Evolutionary conservation across 2,329 filamentous ascomycete species (phyloP), one percentile per base, ranked within the genome.

Genomic region (Gremmenia infestans): DNA sequence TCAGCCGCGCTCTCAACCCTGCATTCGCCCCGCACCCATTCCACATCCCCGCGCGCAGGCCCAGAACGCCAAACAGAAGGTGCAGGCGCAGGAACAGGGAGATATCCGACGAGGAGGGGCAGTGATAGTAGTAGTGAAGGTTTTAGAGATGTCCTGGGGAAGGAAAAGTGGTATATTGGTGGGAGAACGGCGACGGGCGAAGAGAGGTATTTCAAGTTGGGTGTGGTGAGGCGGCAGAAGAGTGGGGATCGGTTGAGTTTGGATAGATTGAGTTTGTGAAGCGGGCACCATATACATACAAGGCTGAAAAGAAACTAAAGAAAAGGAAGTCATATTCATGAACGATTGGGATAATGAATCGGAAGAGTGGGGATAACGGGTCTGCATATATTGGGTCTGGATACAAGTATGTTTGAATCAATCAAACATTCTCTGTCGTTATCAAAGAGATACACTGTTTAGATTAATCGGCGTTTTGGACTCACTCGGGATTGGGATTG

Each of bases 161-260:
- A 82, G 1, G 88, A 92, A 62, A 91, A 89, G 73, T 90, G 88
- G 86, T 92, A 91, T 67, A 88, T 92, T 53, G 88, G 88, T 22
- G 88, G 88, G 6, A 76, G 87, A 67, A 91, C 88, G 28, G 87
- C 88, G 1, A 79, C 74, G 1, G 88, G 88, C n/a, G 88, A 92
- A 67, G 88, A 92, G 70, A 82, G 82, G 66, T 91, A 90, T 73
- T 92, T 91, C 72, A 90, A 90, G 74, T 74, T 92, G 46, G 88
- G 87, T 45, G 88, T 92, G 61, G 83, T 92, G 49, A 81, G 85
- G 69, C 76, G 87, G 54, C 83, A 89, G 55, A 78, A 83, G 67
- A 92, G 88, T 70, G 85, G 86, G 53, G 88, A 91, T 68, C 79
- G 88, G 43, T 71, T 91, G 65, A 91, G 88, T 64, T 72, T 91